phyloP scores from a whole-genome alignment of 306 rosid species.

The Begonia loranthoides region DNA sequence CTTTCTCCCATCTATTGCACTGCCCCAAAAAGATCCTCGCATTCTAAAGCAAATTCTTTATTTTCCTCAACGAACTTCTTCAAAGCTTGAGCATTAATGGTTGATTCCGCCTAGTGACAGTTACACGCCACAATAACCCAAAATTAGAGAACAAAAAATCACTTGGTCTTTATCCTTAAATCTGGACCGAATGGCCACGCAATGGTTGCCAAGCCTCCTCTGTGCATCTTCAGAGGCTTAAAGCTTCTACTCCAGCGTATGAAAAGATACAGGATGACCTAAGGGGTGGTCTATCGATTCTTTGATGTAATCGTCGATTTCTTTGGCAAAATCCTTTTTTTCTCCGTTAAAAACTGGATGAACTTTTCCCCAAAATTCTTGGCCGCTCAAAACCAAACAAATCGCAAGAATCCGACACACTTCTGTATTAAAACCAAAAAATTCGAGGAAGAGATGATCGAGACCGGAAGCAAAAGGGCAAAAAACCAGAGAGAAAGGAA shows the following conservation, averaged over 20 bases:
- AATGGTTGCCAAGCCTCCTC: conserved; percentile 34
- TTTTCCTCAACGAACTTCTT: conserved; percentile 82
- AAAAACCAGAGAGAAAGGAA: too few relatives aligned
- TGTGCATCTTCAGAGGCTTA: conserved; percentile 43
- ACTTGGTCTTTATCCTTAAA: conserved; percentile 49
- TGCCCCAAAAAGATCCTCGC: conserved; percentile 30
- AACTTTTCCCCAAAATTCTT: too few relatives aligned
- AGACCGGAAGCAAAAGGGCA: too few relatives aligned
- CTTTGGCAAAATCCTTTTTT: conserved; percentile 41
- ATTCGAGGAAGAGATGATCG: too few relatives aligned
- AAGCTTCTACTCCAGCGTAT: conserved; percentile 50
- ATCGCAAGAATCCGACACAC: too few relatives aligned
- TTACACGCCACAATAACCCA: too few relatives aligned
- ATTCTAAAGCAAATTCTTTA: conserved; percentile 50
- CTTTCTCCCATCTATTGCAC: conserved; percentile 52
- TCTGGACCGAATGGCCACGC: conserved; percentile 23
- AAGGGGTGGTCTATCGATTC: conserved; percentile 43
- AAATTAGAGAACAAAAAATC: conserved; percentile 4
- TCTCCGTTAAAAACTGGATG: too few relatives aligned
- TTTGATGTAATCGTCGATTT: conserved; percentile 42
- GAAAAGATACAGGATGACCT: conserved; percentile 38
- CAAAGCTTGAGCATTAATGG: conserved; percentile 69
- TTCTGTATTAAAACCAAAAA: too few relatives aligned
- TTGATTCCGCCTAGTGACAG: conserved; percentile 40
- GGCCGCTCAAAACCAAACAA: too few relatives aligned